These are phyloP conservation scores for Starmera quercuum DNA, from an alignment of 805 yeast species.

Conservation along the genomic window DNA sequence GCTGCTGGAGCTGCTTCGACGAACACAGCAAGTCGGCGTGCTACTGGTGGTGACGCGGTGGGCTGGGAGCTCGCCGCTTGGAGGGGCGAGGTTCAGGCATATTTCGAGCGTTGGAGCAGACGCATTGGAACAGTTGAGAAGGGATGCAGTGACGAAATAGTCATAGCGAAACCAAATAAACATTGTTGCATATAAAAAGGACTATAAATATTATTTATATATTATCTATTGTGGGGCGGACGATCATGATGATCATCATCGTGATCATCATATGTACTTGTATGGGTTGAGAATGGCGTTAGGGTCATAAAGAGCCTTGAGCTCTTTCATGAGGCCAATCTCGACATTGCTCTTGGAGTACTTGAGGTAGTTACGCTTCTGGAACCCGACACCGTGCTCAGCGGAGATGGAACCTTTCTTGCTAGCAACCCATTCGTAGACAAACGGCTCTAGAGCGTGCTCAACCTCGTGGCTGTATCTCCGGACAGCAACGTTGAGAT, in stretches of 20 bases:
- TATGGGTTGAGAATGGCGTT: conserved; percentile 90
- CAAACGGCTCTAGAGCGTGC: conserved; percentile 81
- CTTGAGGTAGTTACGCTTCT: conserved; percentile 82
- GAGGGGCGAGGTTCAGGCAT: conserved; percentile 63
- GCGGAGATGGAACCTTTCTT: conserved; percentile 88
- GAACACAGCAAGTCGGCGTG: conserved; percentile 41
- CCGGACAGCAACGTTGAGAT: conserved; percentile 87
- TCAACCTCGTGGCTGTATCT: conserved; percentile 76
- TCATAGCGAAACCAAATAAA: background rate
- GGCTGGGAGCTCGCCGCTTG: conserved; percentile 77
- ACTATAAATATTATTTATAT: conserved; percentile 1
- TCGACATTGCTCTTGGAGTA: conserved; percentile 75
- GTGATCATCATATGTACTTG: conserved; percentile 71
- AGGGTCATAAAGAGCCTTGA: conserved; percentile 85
- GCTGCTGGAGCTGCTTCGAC: conserved; percentile 45
- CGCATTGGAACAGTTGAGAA: conserved; percentile 27
- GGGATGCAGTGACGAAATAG: background rate
- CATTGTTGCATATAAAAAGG: background rate
- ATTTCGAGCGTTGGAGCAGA: conserved; percentile 51
- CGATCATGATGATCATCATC: too few relatives aligned
- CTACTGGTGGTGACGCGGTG: conserved; percentile 68
- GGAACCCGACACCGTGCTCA: conserved; percentile 97
- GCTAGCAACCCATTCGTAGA: conserved; percentile 76
- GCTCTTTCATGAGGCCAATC: conserved; percentile 64
- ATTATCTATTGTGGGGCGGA: background rate